Evolutionary conservation across 2,329 filamentous ascomycete genomes (phyloP), one percentile per base, ranked within the genome.

Genomic region (Colletotrichum brevisporum): DNA sequence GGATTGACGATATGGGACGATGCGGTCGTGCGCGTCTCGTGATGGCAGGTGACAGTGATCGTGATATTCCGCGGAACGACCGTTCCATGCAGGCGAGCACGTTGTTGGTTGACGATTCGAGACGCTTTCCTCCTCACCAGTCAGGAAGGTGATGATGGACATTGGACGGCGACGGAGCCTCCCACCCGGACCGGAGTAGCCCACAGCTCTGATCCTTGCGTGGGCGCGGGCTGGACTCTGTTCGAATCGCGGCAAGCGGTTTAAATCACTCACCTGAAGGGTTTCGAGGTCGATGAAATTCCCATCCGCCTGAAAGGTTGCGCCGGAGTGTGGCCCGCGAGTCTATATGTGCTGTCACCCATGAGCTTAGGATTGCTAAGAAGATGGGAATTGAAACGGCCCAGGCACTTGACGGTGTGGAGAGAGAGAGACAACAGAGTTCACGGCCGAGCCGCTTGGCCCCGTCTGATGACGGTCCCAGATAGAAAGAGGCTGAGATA

Each of bases 191-290:
- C 63, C 43, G 45, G 60, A 15, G 63, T 9, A 50, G 45, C 39
- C 64, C 58, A 57, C 36, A 63, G 27, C 12, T 63, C 9, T 56
- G 51, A 41, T 52, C 56, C 57, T 26, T 21, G 43, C 41, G 45
- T 15, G 21, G 24, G 39, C 45, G 27, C 43, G 10, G 18, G 18
- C 6, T 36, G 50, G 24, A 6, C 45, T 24, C 13, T 45, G 18
- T 26, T 50, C 56, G 43, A 59, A 48, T 27, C 27, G 41, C 18
- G 41, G 56, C 43, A 57, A 21, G 43, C 36, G 56, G n/a, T 31
- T 9, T 50, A 63, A 63, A 53, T 58, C 59, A 59, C 53, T 67
- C 64, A 67, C 27, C 60, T 63, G 43, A 24, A 50, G 10, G 45
- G 5, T 6, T 45, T 16, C 41, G 21, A 41, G 26, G 6, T 24